Conservation (phyloP, 305 asterid genomes). For the Withania somnifera region DNA sequence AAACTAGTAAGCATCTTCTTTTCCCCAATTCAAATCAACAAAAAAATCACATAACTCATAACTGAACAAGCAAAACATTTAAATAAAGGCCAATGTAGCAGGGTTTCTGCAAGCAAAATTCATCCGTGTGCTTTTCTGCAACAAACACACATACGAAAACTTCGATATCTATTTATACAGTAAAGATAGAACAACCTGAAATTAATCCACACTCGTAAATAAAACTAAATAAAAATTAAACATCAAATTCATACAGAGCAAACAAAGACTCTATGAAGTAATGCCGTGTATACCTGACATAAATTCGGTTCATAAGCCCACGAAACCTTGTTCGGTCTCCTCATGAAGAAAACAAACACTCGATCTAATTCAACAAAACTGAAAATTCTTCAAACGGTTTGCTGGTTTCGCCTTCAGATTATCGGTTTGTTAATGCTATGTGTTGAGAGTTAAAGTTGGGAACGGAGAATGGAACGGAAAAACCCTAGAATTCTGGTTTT, state of each 20-base stretch:
- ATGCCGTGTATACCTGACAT: constrained; percentile 24
- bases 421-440: not conserved
- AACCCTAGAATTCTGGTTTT: not conserved
- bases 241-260: not conserved
- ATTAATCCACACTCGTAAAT: too few relatives aligned
- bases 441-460: not conserved
- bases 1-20: not conserved
- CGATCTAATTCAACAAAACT: not conserved
- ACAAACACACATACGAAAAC: not conserved
- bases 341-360: not conserved
- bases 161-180: not conserved
- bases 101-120: not conserved
- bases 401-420: not conserved
- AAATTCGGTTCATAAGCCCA: constrained; percentile 17
- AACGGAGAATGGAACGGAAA: not conserved
- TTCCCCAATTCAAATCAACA: not conserved
- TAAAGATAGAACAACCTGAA: not conserved
- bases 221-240: not conserved
- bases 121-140: not conserved
- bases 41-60: not conserved
- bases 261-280: not conserved
- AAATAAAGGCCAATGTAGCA: not conserved
- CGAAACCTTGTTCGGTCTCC: constrained; percentile 7
- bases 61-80: not conserved
- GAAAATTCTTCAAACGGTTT: not conserved